phyloP scores from a whole-genome alignment of 2,329 filamentous ascomycete species.

The Beauveria varroae region DNA sequence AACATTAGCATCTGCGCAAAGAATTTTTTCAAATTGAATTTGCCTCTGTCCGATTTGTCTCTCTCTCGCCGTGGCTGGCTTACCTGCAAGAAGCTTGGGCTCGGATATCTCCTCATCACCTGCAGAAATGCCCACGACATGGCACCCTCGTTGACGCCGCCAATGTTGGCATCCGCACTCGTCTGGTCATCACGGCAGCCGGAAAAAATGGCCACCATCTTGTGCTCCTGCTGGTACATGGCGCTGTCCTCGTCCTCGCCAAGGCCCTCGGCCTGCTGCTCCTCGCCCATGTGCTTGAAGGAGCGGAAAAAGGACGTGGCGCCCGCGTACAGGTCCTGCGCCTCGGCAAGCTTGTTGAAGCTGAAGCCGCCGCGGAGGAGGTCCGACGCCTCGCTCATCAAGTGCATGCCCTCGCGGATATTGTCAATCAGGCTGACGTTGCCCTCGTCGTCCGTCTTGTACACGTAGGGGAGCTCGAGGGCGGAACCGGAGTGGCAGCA shows the following conservation, averaged over 20 bases:
- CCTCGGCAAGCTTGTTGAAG: slow-evolving; percentile 10
- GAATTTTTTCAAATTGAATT: too few species aligned
- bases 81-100: slow-evolving; percentile 6
- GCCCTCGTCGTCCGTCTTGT: slow-evolving; percentile 21
- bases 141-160: slow-evolving; percentile 8
- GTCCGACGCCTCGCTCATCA: slow-evolving; percentile 8
- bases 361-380: slow-evolving; percentile 7
- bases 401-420: slow-evolving; percentile 1
- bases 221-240: slow-evolving; percentile 10
- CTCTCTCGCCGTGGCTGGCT: background rate
- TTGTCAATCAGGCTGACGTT: slow-evolving; percentile 10
- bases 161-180: slow-evolving; percentile 8
- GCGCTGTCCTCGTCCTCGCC: background rate
- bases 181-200: slow-evolving; percentile 86
- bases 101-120: slow-evolving; percentile 3
- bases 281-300: slow-evolving; percentile 10
- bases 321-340: slow-evolving; percentile 9
- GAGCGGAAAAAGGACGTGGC: slow-evolving; percentile 10
- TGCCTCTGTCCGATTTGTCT: too few species aligned
- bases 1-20: background rate
- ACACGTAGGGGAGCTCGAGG: slow-evolving; percentile 50
- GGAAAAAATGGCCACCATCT: slow-evolving; percentile 74
- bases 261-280: slow-evolving; percentile 1
- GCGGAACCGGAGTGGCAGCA: slow-evolving; percentile 52
- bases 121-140: slow-evolving; percentile 11